These are phyloP conservation scores for Neurospora sp. DNA, from an alignment of 495 filamentous ascomycete species.

Conservation along the genomic window DNA sequence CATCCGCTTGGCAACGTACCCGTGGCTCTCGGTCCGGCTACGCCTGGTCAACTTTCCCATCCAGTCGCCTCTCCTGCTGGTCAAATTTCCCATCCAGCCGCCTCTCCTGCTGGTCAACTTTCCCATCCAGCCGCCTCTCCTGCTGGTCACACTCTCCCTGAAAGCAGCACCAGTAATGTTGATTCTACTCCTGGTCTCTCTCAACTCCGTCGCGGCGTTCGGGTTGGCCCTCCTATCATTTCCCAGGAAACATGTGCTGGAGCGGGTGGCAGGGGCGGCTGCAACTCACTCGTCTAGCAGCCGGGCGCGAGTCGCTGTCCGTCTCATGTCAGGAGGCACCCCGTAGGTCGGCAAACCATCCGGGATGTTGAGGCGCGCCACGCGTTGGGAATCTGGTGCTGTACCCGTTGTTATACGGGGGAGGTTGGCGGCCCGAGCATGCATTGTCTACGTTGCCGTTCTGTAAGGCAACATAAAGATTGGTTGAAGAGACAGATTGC, in stretches of 20 bases:
- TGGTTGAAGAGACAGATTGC: no score
- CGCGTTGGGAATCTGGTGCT: neutral
- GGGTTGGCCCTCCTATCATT: neutral
- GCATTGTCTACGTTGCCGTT: no score
- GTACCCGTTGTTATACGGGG: neutral
- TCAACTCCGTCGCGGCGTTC: no score
- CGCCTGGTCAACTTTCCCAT: neutral
- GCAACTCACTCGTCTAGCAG: neutral
- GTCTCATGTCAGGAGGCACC: no score
- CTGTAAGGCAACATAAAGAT: no score
- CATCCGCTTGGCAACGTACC: neutral
- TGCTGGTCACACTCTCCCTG: neutral
- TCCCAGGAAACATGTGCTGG: neutral
- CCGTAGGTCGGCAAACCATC: no score
- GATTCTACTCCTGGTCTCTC: neutral
- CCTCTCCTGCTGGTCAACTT: neutral
- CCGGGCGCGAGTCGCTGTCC: neutral
- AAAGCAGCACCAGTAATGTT: neutral
- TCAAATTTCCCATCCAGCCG: no score
- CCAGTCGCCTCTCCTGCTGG: neutral
- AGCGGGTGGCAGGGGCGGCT: neutral
- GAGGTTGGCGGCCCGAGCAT: neutral
- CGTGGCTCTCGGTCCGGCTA: neutral
- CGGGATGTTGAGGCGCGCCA: neutral
- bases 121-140: neutral